Base-by-base conservation (phyloP, 352 stramenopile genomes). In the Phytopythium sindhum region DNA sequence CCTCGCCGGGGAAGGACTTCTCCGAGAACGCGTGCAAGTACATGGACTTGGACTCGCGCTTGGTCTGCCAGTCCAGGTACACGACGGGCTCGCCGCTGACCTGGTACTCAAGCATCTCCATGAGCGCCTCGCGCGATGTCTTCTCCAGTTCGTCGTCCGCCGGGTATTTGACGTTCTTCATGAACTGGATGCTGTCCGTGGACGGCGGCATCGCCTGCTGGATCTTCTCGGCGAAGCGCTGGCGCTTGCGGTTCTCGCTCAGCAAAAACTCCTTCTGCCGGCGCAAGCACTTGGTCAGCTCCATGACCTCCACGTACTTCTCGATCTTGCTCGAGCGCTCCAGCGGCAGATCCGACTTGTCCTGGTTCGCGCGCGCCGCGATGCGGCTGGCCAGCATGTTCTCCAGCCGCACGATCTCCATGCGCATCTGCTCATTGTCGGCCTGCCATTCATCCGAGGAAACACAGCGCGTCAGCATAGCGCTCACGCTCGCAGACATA, bases 231-330 rank as follows among this genome's bases (percentile, higher is more conserved):
- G 85, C 85, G 63, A 94, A 94, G 44, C 83, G 83, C 67, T 94
- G 82, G 57, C 85, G 81, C 69, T 94, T 94, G 73, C 83, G 83
- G 68, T 94, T 94, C 61, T 94, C 85, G 37, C 78, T 91, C 31
- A 94, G 65, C n/a, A 94, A 42, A 42, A 92, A 94, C 75, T 94
- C 81, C 61, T 94, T 91, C 61, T 94, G 85, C 37, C 85, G 85
- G 33, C 85, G 85, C 57, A 94, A 69, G 73, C 85, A 94, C 70
- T 94, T 94, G 67, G 83, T 94, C 28, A 94, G 79, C 50, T 94
- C 85, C 85, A 94, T 92, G 26, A 92, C 82, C 64, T 94, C 85
- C 55, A 92, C 81, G 73, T 94, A 94, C 61, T 94, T 94, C 58
- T 94, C 85, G 55, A 93, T 93, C 65, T 91, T 91, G 64, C 72